These are phyloP conservation scores for Fusarium staphyleae DNA, from an alignment of 2,329 filamentous ascomycete species.

Conservation along the genomic window DNA sequence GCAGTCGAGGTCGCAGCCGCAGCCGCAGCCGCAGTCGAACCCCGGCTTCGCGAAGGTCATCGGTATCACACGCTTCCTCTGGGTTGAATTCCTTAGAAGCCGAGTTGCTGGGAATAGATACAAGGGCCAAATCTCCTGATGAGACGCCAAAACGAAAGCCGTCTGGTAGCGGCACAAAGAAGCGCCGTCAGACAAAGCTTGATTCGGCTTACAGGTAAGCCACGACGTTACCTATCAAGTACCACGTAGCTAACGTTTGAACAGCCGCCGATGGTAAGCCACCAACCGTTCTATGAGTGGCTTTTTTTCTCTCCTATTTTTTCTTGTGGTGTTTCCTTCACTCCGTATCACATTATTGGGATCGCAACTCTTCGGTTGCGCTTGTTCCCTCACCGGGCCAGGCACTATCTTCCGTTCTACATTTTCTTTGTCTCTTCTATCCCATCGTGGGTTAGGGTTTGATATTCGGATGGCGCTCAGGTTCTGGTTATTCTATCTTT, in stretches of 20 bases:
- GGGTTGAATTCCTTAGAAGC: constrained; percentile 50
- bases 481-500: constrained; percentile 30
- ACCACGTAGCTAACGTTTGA: constrained; percentile 18
- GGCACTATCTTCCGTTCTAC: constrained; percentile 22
- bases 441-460: constrained; percentile 10
- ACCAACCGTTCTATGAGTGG: constrained; percentile 2
- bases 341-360: constrained; percentile 12
- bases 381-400: constrained; percentile 29
- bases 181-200: constrained; percentile 46
- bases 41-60: constrained; percentile 42
- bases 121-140: constrained; percentile 43
- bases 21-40: constrained; percentile 26
- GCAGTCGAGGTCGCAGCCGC: constrained; percentile 12
- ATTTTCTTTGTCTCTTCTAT: constrained; percentile 4
- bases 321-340: constrained; percentile 26
- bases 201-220: constrained; percentile 51
- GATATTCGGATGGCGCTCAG: constrained; percentile 34
- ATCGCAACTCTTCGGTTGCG: constrained; percentile 17
- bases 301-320: constrained; percentile 10
- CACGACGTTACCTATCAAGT: not conserved
- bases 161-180: constrained; percentile 33
- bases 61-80: constrained; percentile 45
- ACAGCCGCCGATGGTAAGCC: constrained; percentile 48
- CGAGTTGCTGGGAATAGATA: constrained; percentile 47
- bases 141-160: constrained; percentile 34